These are phyloP conservation scores for Melaleuca alternifolia DNA, from an alignment of 345 rosid genomes.

Conservation along the genomic window DNA sequence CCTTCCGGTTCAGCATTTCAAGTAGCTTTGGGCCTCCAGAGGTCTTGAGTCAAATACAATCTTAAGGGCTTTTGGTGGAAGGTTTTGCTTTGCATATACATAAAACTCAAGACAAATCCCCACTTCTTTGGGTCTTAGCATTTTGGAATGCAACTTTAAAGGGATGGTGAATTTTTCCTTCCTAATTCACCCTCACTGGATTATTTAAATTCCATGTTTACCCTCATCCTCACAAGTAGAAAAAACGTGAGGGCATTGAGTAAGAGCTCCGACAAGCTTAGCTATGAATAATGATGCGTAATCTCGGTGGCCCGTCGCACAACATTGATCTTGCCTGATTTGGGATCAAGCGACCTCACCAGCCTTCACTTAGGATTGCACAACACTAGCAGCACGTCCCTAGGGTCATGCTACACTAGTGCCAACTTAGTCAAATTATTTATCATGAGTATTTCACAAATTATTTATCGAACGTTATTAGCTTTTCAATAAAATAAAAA, in stretches of 20 bases:
- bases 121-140: neutral
- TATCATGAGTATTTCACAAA: neutral
- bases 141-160: neutral
- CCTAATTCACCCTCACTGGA: neutral
- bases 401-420: fast-evolving
- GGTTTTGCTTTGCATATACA: neutral
- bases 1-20: neutral
- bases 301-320: fast-evolving
- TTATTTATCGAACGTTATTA: neutral
- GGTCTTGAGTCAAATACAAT: neutral
- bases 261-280: neutral
- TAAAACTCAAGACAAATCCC: neutral
- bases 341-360: neutral
- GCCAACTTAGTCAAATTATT: neutral
- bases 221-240: neutral
- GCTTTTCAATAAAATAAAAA: neutral
- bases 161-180: neutral
- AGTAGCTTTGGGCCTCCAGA: neutral
- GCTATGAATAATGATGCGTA: neutral
- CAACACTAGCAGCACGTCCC: neutral
- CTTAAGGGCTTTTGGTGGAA: neutral
- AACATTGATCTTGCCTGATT: neutral
- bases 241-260: neutral
- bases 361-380: neutral
- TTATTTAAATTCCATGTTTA: neutral